phyloP scores from a whole-genome alignment of 2,329 filamentous ascomycete genomes.

The Pseudopithomyces maydicus region DNA sequence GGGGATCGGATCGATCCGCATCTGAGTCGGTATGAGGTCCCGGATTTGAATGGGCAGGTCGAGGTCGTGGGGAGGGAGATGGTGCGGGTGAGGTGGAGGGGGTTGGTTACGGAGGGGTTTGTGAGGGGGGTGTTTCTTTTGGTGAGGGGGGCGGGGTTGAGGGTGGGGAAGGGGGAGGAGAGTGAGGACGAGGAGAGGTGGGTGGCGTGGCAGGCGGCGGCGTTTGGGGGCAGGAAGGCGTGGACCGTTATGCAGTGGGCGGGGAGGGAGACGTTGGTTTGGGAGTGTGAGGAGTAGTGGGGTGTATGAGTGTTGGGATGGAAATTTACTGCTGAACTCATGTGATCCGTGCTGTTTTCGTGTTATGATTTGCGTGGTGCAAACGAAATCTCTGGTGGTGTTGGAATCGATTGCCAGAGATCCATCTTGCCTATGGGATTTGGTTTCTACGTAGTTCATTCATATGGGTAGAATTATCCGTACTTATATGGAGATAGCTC shows the following conservation, averaged over 20 bases:
- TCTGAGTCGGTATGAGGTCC: slow-evolving; percentile 69
- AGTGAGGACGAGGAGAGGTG: slow-evolving; percentile 24
- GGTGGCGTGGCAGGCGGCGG: slow-evolving; percentile 38
- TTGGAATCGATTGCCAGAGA: no score
- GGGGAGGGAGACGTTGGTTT: slow-evolving; percentile 37
- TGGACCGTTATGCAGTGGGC: slow-evolving; percentile 43
- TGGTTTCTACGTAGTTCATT: no score
- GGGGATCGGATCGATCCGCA: slow-evolving; percentile 69
- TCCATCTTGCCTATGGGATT: no score
- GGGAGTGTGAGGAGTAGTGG: slow-evolving; percentile 34
- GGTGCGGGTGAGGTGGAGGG: slow-evolving; percentile 49
- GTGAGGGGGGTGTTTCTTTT: slow-evolving; percentile 34
- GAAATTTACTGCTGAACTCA: no score
- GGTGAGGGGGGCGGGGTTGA: slow-evolving; percentile 26
- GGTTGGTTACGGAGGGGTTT: slow-evolving; percentile 47
- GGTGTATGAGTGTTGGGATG: not conserved
- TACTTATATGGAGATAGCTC: no score
- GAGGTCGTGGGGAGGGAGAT: slow-evolving; percentile 26
- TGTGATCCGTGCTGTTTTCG: no score
- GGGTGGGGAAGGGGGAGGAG: slow-evolving; percentile 15
- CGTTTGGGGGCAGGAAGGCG: slow-evolving; percentile 29
- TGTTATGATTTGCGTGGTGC: no score
- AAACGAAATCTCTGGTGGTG: no score
- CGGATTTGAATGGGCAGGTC: slow-evolving; percentile 43
- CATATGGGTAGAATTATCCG: no score